Base-by-base conservation (phyloP, 2,329 filamentous ascomycete genomes). In the Colletotrichum lentis region DNA sequence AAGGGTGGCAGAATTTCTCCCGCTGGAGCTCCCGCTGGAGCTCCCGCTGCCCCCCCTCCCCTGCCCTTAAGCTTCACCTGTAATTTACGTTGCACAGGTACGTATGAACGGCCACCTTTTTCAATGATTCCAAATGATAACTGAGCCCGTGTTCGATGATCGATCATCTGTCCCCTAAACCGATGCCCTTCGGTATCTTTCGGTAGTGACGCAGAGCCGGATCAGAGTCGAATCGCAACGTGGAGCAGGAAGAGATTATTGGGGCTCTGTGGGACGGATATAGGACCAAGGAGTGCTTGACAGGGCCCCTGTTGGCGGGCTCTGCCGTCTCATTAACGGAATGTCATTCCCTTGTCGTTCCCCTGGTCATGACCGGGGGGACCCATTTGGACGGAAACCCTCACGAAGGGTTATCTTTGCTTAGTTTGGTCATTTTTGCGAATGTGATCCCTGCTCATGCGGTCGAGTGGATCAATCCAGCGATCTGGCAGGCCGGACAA, bases 271-370 rank as follows among this genome's bases (percentile, higher is more conserved):
- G 14, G 44, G 59, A 46, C 49, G 10, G 50, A 55, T 61, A 49
- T 35, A 11, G 58, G 7, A 22, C 35, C 52, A 61, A 50, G 62
- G 52, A 14, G 66, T 49, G 62, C 62, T 46, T 66, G 62, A 24
- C 37, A 61, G n/a, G 20, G 56, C 56, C 66, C 66, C 62, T 46
- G 66, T 58, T 67, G 58, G 57, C 67, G 67, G 67, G 67, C 67
- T 67, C 67, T 69, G 67, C 67, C 67, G 67, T 69, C 67, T 69
- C 67, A 67, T 67, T 22, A 63, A 69, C 59, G 52, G 53, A 54
- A 62, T 52, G 67, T 46, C 44, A 37, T 44, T 22, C 41, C 67
- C 57, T 43, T 60, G 44, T 44, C 37, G 27, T 27, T 35, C 37
- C 62, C 62, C 55, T 64, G 46, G 43, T 62, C 54, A 50, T 54